phyloP scores from a whole-genome alignment of 768 basidiomycete species.

The Calocera viscosa region DNA sequence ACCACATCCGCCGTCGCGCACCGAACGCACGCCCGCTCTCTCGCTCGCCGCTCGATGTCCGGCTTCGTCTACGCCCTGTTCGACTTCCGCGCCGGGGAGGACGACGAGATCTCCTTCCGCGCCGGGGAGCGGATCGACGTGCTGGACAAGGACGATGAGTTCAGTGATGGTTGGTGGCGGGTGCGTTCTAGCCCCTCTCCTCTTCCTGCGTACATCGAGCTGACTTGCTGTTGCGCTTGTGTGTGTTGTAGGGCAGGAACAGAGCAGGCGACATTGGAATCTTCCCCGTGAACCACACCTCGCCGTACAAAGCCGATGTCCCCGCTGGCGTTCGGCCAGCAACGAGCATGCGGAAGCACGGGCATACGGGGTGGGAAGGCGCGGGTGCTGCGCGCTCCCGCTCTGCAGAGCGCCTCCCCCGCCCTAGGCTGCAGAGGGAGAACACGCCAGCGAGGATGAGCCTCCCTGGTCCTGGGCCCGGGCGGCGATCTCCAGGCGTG shows the following conservation, averaged over 20 bases:
- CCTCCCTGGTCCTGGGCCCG: not conserved
- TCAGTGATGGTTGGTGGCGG: conserved; percentile 37
- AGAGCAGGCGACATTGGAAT: conserved; percentile 69
- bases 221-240: conserved; percentile 3
- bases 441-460: conserved; percentile 2
- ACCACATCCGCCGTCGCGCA: not conserved
- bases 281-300: conserved; percentile 83
- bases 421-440: not conserved
- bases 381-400: not conserved
- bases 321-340: not conserved
- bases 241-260: conserved; percentile 63
- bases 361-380: not conserved
- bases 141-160: conserved; percentile 33
- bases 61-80: conserved; percentile 20
- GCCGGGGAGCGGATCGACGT: conserved; percentile 31
- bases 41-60: not conserved
- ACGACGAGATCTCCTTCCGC: conserved; percentile 33
- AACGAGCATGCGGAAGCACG: not conserved
- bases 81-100: conserved; percentile 32
- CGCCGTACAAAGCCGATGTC: conserved; percentile 32
- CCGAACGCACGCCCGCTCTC: no score
- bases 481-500: not conserved
- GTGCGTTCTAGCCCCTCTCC: conserved; percentile 20
- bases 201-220: not conserved
- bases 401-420: not conserved